phyloP scores from a whole-genome alignment of 345 rosid species.

The Arabis alpina region DNA sequence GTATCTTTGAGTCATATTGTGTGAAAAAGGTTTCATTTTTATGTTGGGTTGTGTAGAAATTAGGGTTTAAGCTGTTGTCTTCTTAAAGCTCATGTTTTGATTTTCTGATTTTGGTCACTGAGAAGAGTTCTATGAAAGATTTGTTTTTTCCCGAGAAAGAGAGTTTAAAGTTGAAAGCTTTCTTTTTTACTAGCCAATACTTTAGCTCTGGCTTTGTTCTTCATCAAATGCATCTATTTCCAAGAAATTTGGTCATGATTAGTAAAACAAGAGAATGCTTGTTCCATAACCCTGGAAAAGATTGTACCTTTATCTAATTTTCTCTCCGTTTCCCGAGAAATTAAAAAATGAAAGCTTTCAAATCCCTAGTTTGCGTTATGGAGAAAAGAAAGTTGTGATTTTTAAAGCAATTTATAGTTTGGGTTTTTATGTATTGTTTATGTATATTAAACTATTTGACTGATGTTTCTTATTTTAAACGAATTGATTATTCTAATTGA shows the following conservation, averaged over 20 bases:
- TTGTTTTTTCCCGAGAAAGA: conserved; percentile 28
- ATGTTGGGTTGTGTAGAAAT: not conserved
- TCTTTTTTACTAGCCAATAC: conserved; percentile 35
- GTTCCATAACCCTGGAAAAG: conserved; percentile 2
- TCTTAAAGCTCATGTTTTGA: no score
- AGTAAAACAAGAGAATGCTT: not conserved
- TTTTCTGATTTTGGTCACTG: not conserved
- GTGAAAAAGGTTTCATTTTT: not conserved
- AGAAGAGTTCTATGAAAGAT: conserved; percentile 1
- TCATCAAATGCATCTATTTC: not conserved
- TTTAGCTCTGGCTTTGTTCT: conserved; percentile 18
- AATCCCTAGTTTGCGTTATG: not conserved
- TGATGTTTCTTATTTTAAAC: not conserved
- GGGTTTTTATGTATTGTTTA: not conserved
- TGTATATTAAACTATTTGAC: conserved; percentile 6
- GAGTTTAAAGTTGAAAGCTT: conserved; percentile 33
- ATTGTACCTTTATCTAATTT: not conserved
- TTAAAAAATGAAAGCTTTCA: not conserved
- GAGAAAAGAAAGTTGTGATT: not conserved
- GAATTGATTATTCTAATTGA: not conserved
- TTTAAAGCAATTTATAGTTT: not conserved
- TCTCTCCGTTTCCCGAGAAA: not conserved
- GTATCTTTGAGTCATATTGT: not conserved
- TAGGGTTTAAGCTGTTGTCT: not conserved
- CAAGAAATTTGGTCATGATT: conserved; percentile 28